Percentiles rank a stretch among this genome's conserved stretches.
Evolutionary conservation across 164 flowering plant species (phyloP).

Genomic region (Magnolia officinalis): DNA sequence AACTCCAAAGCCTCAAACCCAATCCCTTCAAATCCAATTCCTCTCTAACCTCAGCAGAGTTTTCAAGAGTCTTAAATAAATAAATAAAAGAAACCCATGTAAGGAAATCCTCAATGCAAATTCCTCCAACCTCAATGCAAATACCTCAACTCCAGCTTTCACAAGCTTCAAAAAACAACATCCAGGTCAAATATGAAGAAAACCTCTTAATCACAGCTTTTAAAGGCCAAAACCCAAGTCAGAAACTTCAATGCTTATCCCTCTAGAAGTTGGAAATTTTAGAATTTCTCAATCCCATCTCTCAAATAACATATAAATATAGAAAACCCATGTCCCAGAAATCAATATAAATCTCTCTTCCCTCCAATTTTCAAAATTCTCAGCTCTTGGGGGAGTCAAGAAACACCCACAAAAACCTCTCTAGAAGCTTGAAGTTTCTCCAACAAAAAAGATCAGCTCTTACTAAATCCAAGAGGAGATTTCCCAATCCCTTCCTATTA

Average conservation of each 20-base stretch:
- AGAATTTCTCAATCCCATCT: neutral
- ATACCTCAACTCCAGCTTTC: neutral
- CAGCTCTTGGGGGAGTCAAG: neutral
- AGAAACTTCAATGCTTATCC: neutral
- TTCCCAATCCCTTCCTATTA: neutral
- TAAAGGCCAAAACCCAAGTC: neutral
- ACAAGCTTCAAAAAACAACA: neutral
- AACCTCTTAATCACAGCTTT: neutral
- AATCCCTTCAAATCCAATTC: neutral
- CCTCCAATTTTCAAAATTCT: neutral
- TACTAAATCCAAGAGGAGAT: neutral
- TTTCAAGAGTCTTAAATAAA: too few species aligned
- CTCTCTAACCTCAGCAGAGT: neutral
- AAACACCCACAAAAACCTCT: neutral
- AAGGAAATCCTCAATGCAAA: too few species aligned
- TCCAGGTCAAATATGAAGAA: conserved; percentile 1
- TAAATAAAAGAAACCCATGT: too few species aligned
- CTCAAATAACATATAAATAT: neutral
- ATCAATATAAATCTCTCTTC: neutral
- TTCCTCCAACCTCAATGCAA: too few species aligned
- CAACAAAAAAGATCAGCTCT: neutral
- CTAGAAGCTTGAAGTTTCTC: neutral
- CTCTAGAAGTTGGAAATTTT: neutral
- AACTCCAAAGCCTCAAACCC: neutral
- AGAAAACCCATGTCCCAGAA: conserved; percentile 7